Percentiles rank a stretch among this genome's conserved stretches.
Conservation (phyloP, 306 rosid genomes). For the Arachis hypogaea region DNA sequence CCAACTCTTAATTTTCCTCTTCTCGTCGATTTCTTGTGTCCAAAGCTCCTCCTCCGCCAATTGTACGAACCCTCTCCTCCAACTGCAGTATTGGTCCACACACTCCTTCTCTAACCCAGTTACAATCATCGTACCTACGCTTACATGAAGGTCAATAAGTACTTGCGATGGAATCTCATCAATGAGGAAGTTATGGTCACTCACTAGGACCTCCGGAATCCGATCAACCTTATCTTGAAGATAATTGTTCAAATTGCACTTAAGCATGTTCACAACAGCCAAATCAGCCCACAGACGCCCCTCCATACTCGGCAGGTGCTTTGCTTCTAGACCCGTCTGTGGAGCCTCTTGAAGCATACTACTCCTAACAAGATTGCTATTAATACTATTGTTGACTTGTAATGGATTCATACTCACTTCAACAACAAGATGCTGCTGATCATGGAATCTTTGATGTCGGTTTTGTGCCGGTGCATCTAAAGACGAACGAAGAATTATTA, state of each 20-base stretch:
- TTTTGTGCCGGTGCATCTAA: not conserved
- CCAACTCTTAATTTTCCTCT: slow-evolving; percentile 52
- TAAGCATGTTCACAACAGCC: not conserved
- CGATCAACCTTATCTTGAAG: not conserved
- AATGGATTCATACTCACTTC: not conserved
- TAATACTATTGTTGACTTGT: not conserved
- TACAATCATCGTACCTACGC: not conserved
- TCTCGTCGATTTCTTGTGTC: not conserved
- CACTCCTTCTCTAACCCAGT: not conserved
- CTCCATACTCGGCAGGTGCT: not conserved
- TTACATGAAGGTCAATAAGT: not conserved
- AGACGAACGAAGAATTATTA: not conserved
- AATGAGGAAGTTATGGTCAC: not conserved
- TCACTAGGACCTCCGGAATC: not conserved
- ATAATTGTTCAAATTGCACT: not conserved
- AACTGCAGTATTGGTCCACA: not conserved
- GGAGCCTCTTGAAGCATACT: not conserved
- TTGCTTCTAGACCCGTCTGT: not conserved
- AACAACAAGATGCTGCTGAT: not conserved
- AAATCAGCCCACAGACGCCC: not conserved
- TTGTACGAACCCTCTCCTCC: slow-evolving; percentile 28
- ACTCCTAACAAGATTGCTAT: too few species aligned
- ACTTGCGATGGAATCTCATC: not conserved
- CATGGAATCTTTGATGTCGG: not conserved
- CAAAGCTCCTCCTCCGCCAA: not conserved